Evolutionary conservation across 352 stramenopile genomes (phyloP).

Genomic region (Pythium insidiosum): DNA sequence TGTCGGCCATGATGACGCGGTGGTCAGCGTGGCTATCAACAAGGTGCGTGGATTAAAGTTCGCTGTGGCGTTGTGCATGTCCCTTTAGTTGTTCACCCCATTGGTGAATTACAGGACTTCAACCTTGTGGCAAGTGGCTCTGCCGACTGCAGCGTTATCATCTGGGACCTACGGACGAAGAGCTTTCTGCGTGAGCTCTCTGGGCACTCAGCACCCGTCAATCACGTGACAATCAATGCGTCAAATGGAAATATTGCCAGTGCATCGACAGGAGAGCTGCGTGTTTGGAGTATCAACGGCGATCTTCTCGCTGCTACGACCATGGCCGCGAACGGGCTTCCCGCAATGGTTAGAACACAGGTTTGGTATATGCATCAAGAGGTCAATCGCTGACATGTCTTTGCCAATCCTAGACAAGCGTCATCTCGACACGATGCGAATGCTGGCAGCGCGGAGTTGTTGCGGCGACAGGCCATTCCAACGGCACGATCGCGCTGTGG

Average conservation of each 20-base stretch:
- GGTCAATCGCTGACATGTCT: background rate
- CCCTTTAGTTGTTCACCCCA: no score
- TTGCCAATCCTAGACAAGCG: background rate
- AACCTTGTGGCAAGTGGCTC: slow-evolving; percentile 64
- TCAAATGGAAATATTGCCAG: slow-evolving; percentile 55
- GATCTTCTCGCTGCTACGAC: slow-evolving; percentile 54
- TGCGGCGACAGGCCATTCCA: slow-evolving; percentile 53
- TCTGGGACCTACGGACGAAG: slow-evolving; percentile 65
- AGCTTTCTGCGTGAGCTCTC: slow-evolving; percentile 49
- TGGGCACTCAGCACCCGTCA: slow-evolving; percentile 37
- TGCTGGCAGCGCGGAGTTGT: slow-evolving; percentile 66
- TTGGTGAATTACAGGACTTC: no score
- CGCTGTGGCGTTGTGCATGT: no score
- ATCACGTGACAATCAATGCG: slow-evolving; percentile 57
- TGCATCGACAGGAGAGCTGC: slow-evolving; percentile 34
- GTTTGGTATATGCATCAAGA: no score
- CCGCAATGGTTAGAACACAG: slow-evolving; percentile 53
- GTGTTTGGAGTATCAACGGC: slow-evolving; percentile 75
- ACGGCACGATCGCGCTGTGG: slow-evolving; percentile 70
- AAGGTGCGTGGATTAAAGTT: no score
- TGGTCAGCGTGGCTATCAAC: slow-evolving; percentile 59
- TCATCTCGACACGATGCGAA: slow-evolving; percentile 43
- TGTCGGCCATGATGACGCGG: slow-evolving; percentile 52
- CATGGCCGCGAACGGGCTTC: slow-evolving; percentile 30
- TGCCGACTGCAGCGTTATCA: slow-evolving; percentile 37